Evolutionary conservation across 768 basidiomycete genomes (phyloP), one percentile per base, ranked within the genome.

Genomic region (Amanita polypyramis): DNA sequence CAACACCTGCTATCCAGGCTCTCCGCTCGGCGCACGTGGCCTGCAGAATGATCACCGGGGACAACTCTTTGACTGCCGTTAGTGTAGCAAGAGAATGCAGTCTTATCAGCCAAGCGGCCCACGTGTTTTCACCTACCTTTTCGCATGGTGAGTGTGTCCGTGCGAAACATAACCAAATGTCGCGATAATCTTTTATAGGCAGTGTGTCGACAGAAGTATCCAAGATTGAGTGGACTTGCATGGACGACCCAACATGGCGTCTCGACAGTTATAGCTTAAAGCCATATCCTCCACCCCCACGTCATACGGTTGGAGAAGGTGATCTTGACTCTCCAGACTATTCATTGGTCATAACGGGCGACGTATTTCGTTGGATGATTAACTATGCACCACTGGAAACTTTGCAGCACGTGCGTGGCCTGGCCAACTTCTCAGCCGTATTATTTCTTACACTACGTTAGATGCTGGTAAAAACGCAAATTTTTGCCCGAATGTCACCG

Each of bases 401-500:
- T 0, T 64, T 98, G 53, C 92, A 98, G 57, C 75, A 94, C 44
- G 94, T 95, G 61, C 52, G 84, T 66, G 2, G 30, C 38, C 14
- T n/a, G 19, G 17, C 8, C 17, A 7, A 27, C 7, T 3, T 27
- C 19, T 35, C 35, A 1, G 9, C 14, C 14, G 17, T 6, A 30
- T 38, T n/a, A 45, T 12, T 14, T 27, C 35, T 43, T 14, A 42
- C 23, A 25, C 10, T 50, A 35, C 41, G 32, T 25, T 47, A 97
- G 95, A 96, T 99, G 92, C 81, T 99, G 15, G 87, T 97, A 27
- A 95, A 95, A 64, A 81, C 94, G 1, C 90, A 96, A 61, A 82
- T 98, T 39, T 99, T 93, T 62, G 94, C 96, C 7, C 80, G 96
- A 19, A 98, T 99, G 96, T 99, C 96, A 7, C 96, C 96, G 0